Base-by-base conservation (phyloP, 495 filamentous ascomycete genomes). In the Staphylotrichum longicolle region DNA sequence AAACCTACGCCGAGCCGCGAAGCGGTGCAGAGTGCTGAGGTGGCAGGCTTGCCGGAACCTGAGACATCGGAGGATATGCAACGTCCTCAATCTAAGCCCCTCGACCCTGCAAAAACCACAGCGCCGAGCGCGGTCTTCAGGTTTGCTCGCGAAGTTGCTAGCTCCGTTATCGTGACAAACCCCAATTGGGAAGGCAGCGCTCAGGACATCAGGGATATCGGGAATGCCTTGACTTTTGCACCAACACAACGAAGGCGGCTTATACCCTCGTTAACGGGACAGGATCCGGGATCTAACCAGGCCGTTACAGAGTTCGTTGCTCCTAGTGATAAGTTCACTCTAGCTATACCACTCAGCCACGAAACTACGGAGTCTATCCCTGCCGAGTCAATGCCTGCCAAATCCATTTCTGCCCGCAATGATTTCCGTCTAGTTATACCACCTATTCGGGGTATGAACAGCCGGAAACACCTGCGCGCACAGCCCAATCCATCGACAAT, bases 381-480 rank as follows among this genome's bases (percentile, higher is more conserved):
- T n/a, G n/a, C n/a, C n/a, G n/a, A n/a, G n/a, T n/a, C n/a, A n/a
- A n/a, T n/a, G n/a, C n/a, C n/a, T n/a, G n/a, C n/a, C n/a, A n/a
- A n/a, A n/a, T n/a, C n/a, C n/a, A n/a, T n/a, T n/a, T n/a, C 59
- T 6, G 51, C 60, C 44, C 50, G 34, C 35, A 5, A 49, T 34
- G 41, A 14, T 61, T 56, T 57, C 44, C 42, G 44, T 49, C 46
- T 37, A 62, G 60, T 32, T 14, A 62, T 62, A 62, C 60, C 40
- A 62, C 60, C 53, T 57, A 62, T 62, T 62, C 52, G 60, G 53
- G 44, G 60, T 54, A 62, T 62, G 44, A 56, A 62, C 30, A 49
- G 30, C 27, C 59, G 59, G 33, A 62, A 62, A 62, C 44, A 57
- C 60, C 35, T 27, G 12, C 60, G 20, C 60, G 44, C 40, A 35